Percentiles rank a stretch among this genome's conserved stretches.
phyloP scores from a whole-genome alignment of 129 eudicot species.

The Saussurea involucrata region DNA sequence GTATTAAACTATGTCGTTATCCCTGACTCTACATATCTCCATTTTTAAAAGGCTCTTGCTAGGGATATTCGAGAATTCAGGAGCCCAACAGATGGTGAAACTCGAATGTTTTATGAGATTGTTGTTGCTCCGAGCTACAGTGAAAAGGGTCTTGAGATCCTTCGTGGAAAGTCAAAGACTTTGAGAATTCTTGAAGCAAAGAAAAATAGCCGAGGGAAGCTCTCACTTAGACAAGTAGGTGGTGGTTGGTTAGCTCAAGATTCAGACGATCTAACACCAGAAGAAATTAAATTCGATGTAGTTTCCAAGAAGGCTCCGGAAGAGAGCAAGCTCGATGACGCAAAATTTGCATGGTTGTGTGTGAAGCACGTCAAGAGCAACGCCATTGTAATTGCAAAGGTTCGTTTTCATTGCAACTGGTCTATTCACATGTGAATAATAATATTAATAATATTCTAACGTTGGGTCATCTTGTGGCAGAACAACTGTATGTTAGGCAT shows the following conservation, averaged over 20 bases:
- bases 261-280: constrained; percentile 86
- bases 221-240: constrained; percentile 95
- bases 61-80: constrained; percentile 91
- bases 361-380: constrained; percentile 97
- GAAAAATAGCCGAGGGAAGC: constrained; percentile 73
- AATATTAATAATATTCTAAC: background rate
- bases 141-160: constrained; percentile 85
- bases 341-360: constrained; percentile 88
- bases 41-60: constrained; percentile 64
- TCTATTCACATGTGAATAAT: background rate
- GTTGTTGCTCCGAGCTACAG: constrained; percentile 91
- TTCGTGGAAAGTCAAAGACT: constrained; percentile 91
- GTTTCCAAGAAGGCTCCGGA: constrained; percentile 66
- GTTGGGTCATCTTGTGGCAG: constrained; percentile 36
- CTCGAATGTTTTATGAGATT: constrained; percentile 96
- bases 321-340: constrained; percentile 66
- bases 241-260: constrained; percentile 99
- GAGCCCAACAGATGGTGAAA: constrained; percentile 95
- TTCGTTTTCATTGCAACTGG: constrained; percentile 11
- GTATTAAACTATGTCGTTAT: too few species aligned
- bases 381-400: constrained; percentile 96
- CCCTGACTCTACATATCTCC: background rate
- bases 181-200: constrained; percentile 92
- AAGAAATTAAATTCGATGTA: constrained; percentile 65
- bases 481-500: constrained; percentile 89